Evolutionary conservation across 257 asterid species (phyloP).

Genomic region (Catharanthus roseus): DNA sequence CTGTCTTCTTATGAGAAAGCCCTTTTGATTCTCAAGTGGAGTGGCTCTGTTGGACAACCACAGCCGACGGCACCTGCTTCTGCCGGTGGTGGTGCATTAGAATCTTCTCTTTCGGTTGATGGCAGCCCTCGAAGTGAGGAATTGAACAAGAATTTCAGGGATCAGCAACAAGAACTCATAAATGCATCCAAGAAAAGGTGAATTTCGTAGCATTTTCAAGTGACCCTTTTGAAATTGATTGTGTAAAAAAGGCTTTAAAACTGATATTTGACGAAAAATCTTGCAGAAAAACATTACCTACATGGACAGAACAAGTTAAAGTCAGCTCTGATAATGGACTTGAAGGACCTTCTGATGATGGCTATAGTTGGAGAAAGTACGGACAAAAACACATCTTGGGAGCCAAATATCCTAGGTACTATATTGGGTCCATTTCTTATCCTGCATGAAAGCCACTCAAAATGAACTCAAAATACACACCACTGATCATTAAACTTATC

Average conservation of each 20-base stretch:
- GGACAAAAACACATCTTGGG: conserved; percentile 58
- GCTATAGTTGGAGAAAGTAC: conserved; percentile 86
- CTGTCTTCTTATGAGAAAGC: conserved; percentile 72
- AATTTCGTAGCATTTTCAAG: neutral
- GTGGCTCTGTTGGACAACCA: conserved; percentile 25
- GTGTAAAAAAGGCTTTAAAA: neutral
- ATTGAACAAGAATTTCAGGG: conserved; percentile 25
- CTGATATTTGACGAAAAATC: conserved; percentile 11
- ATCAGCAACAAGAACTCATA: conserved; percentile 29
- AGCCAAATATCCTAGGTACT: conserved; percentile 45
- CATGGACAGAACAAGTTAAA: conserved; percentile 66
- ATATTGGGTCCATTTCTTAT: conserved; percentile 5
- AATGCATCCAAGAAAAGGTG: conserved; percentile 65
- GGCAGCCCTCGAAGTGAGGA: conserved; percentile 55
- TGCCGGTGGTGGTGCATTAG: conserved; percentile 24
- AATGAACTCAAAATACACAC: neutral
- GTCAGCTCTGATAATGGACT: conserved; percentile 50
- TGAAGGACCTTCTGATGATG: conserved; percentile 79
- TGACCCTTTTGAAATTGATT: neutral
- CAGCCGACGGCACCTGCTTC: conserved; percentile 23
- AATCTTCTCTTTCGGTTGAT: conserved; percentile 47
- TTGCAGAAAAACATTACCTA: conserved; percentile 68
- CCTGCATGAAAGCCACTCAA: conserved; percentile 11
- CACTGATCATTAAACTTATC: neutral
- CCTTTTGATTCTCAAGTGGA: conserved; percentile 56